phyloP scores from a whole-genome alignment of 1,139 yeast genomes.

The Dujonia santamariae region DNA sequence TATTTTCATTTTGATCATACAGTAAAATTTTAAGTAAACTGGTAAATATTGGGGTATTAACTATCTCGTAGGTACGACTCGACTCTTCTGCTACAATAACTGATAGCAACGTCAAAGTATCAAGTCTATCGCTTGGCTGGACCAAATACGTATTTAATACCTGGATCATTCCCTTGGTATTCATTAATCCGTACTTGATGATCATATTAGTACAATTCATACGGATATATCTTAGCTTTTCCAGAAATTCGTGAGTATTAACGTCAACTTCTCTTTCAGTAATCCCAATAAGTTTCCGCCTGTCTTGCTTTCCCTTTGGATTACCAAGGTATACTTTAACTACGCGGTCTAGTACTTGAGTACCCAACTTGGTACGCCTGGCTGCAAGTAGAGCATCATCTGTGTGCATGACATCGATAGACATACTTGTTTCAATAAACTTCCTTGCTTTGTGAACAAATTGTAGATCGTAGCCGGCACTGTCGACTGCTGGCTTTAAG shows the following conservation, averaged over 20 bases:
- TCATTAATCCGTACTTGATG: slow-evolving; percentile 34
- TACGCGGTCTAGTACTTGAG: slow-evolving; percentile 24
- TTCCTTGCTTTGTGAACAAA: slow-evolving; percentile 43
- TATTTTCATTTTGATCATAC: slow-evolving; percentile 42
- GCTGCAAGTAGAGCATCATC: slow-evolving; percentile 25
- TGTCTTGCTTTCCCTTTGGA: slow-evolving; percentile 5
- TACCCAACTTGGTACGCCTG: slow-evolving; percentile 22
- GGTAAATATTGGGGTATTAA: slow-evolving; percentile 37
- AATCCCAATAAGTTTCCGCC: neutral
- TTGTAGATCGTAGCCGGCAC: slow-evolving; percentile 48
- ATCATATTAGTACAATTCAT: slow-evolving; percentile 41
- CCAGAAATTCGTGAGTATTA: slow-evolving; percentile 36
- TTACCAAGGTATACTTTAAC: slow-evolving; percentile 30
- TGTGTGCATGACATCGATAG: slow-evolving; percentile 20
- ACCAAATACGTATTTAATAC: slow-evolving; percentile 31
- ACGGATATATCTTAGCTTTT: slow-evolving; percentile 47
- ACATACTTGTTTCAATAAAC: slow-evolving; percentile 32
- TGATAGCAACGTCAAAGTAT: slow-evolving; percentile 32
- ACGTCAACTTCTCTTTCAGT: slow-evolving; percentile 13
- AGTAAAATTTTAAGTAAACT: slow-evolving; percentile 40
- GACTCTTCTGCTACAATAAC: slow-evolving; percentile 24
- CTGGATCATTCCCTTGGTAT: slow-evolving; percentile 30
- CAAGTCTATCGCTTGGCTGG: slow-evolving; percentile 28
- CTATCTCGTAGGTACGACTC: slow-evolving; percentile 30
- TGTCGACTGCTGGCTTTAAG: slow-evolving; percentile 54